A percentile compares a stretch with the other conserved stretches of the same genome.
Evolutionary conservation across 768 basidiomycete genomes (phyloP).

Genomic region (Pleurotus tuber-regium): DNA sequence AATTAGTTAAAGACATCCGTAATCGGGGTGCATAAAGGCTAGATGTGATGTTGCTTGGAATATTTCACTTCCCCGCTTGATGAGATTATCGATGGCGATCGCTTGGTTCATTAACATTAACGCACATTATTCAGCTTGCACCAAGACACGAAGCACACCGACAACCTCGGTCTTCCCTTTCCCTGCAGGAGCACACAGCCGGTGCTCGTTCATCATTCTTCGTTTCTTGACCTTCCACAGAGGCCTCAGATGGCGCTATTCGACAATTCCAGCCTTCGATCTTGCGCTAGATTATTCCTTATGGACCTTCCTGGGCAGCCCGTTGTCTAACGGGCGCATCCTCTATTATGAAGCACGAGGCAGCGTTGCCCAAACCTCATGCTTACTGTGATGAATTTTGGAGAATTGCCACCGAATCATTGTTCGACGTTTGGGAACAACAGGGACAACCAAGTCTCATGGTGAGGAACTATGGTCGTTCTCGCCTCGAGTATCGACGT

Average conservation of each 20-base stretch:
- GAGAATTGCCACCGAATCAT: neutral
- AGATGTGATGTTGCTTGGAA: constrained; percentile 9
- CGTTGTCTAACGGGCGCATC: too few species aligned
- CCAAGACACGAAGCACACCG: neutral
- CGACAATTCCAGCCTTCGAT: neutral
- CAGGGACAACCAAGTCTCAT: too few species aligned
- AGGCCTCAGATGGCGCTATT: neutral
- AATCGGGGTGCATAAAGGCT: constrained; percentile 59
- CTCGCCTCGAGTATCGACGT: too few species aligned
- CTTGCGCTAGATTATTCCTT: neutral
- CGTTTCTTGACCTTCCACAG: too few species aligned
- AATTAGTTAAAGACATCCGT: constrained; percentile 76
- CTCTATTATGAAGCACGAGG: too few species aligned
- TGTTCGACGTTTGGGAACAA: neutral
- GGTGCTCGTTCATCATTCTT: too few species aligned
- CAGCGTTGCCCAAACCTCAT: neutral
- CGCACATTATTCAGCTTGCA: too few species aligned
- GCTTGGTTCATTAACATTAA: neutral
- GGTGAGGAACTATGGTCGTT: neutral
- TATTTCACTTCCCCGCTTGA: constrained; percentile 7
- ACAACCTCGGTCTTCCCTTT: neutral
- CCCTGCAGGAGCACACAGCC: neutral
- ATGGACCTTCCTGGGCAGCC: neutral
- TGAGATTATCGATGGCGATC: constrained; percentile 11
- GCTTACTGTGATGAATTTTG: neutral